Conservation (phyloP, 441 rosid species). For the Breynia disticha region DNA sequence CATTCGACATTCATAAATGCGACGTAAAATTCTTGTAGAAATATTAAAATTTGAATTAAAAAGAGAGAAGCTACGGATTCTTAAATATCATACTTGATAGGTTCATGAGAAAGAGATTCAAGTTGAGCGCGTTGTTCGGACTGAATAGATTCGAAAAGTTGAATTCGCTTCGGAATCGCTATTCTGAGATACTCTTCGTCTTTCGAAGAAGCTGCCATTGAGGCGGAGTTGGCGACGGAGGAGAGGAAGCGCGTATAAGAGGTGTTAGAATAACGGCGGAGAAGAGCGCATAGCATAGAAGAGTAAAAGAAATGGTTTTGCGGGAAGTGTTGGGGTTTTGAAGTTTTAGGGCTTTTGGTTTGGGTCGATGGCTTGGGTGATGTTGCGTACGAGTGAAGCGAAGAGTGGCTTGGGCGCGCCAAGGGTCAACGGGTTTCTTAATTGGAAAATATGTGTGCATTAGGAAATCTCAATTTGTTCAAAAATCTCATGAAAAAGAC, state of each 20-base stretch:
- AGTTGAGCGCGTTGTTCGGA: constrained; percentile 48
- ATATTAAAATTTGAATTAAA: no score
- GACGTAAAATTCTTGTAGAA: no score
- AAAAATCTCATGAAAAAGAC: no score
- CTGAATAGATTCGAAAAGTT: constrained; percentile 57
- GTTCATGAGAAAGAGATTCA: constrained; percentile 54
- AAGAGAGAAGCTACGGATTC: no score
- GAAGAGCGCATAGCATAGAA: constrained; percentile 20
- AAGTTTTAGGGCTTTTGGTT: background rate
- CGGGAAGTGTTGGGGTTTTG: background rate
- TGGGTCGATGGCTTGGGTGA: no score
- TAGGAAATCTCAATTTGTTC: no score
- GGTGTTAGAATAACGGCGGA: constrained; percentile 25
- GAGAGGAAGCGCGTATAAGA: constrained; percentile 13
- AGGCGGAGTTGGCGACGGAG: constrained; percentile 13
- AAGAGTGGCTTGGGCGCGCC: no score
- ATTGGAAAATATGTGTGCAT: no score
- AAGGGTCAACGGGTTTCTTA: no score
- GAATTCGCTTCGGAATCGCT: constrained; percentile 63
- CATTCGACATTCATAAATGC: no score
- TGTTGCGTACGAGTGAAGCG: no score
- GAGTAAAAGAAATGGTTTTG: background rate
- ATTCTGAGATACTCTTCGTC: constrained; percentile 54
- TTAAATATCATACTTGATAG: constrained; percentile 58
- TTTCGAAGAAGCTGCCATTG: constrained; percentile 39